Conservation (phyloP, 2,329 filamentous ascomycete genomes). For the Paracoccidioides lutzii region DNA sequence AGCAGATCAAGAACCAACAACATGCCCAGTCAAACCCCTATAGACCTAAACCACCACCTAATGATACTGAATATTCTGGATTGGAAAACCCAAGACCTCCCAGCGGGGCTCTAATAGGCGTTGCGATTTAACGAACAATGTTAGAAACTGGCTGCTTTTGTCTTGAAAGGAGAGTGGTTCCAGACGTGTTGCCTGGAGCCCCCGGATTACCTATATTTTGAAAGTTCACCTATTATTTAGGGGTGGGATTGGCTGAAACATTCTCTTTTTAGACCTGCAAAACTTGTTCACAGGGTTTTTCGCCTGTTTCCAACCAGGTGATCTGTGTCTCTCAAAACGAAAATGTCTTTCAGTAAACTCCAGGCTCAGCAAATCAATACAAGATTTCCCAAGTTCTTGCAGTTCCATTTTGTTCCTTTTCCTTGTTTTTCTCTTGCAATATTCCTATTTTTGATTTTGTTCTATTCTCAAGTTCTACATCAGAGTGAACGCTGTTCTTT, state of each 20-base stretch:
- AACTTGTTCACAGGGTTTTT: neutral
- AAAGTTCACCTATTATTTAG: neutral
- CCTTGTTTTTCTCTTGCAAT: neutral
- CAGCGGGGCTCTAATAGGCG: neutral
- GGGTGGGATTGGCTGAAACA: neutral
- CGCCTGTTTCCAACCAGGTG: neutral
- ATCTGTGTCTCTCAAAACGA: too few species aligned
- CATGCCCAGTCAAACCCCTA: neutral
- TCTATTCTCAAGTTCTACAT: neutral
- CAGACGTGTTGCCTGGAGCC: too few species aligned
- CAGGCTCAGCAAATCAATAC: neutral
- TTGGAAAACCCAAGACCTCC: neutral
- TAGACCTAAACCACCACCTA: neutral
- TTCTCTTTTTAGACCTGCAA: neutral
- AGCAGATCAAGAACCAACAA: slow-evolving; percentile 5
- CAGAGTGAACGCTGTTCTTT: neutral
- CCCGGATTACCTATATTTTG: neutral
- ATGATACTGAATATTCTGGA: neutral
- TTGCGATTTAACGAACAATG: neutral
- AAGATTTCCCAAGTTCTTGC: neutral
- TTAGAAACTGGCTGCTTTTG: neutral
- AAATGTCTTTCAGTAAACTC: neutral
- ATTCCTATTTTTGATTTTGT: neutral
- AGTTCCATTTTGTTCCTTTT: neutral
- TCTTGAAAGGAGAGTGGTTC: neutral